Evolutionary conservation across 768 basidiomycete genomes (phyloP).

Genomic region (Paxillus ammoniavirescens): DNA sequence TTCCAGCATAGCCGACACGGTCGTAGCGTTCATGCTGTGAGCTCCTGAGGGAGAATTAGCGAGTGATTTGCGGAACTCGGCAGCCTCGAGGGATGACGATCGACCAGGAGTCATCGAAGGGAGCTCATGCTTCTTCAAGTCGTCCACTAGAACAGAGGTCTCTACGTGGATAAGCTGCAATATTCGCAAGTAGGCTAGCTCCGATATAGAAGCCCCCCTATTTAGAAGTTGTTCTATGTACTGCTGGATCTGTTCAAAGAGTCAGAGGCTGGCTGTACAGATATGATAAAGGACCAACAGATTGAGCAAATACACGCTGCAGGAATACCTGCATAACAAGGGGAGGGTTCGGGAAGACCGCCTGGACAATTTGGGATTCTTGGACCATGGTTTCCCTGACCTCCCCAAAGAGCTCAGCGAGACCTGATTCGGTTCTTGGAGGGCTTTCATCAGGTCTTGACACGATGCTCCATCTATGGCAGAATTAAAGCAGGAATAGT

Average conservation of each 20-base stretch:
- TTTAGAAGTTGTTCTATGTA: constrained; percentile 89
- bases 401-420: constrained; percentile 79
- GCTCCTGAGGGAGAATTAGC: constrained; percentile 41
- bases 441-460: constrained; percentile 76
- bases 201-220: constrained; percentile 70
- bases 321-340: constrained; percentile 98
- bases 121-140: constrained; percentile 88
- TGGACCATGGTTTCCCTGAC: constrained; percentile 90
- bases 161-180: constrained; percentile 85
- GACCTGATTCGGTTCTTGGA: constrained; percentile 77
- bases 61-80: constrained; percentile 59
- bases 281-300: constrained; percentile 51
- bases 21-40: constrained; percentile 41
- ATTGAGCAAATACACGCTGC: constrained; percentile 96
- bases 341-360: constrained; percentile 95
- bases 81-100: constrained; percentile 57
- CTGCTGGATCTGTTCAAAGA: constrained; percentile 78
- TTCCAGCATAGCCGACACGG: constrained; percentile 85
- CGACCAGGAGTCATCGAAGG: constrained; percentile 58
- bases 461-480: constrained; percentile 72
- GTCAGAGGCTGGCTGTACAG: background rate
- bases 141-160: constrained; percentile 78
- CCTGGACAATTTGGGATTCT: constrained; percentile 97
- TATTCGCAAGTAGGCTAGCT: constrained; percentile 87
- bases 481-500: background rate